These are phyloP conservation scores for Aphanoascus verrucosus DNA, from an alignment of 2,329 filamentous ascomycete species.

Conservation along the genomic window DNA sequence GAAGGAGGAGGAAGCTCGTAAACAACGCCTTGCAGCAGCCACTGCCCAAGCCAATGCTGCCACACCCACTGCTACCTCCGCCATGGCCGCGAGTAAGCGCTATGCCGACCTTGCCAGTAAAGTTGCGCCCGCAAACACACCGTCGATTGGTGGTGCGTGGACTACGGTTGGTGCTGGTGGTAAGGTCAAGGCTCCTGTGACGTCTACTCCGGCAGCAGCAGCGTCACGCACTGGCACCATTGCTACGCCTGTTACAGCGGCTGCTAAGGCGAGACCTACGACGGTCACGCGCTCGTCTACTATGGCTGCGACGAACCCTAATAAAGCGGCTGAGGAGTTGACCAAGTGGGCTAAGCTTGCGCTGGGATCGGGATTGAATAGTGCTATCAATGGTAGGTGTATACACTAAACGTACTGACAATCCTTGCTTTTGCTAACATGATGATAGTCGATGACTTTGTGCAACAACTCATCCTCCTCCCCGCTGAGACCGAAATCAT, in stretches of 20 bases:
- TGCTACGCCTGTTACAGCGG: slow-evolving; percentile 30
- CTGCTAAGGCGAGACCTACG: slow-evolving; percentile 43
- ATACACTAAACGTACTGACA: background rate
- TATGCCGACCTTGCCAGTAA: slow-evolving; percentile 93
- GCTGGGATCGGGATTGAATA: slow-evolving; percentile 61
- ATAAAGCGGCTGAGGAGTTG: slow-evolving; percentile 77
- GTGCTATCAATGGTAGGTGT: slow-evolving; percentile 55
- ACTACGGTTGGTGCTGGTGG: slow-evolving; percentile 90
- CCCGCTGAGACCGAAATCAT: slow-evolving; percentile 72
- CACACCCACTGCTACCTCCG: slow-evolving; percentile 29
- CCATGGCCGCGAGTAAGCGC: slow-evolving; percentile 57
- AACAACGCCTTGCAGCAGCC: slow-evolving; percentile 55
- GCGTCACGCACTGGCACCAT: slow-evolving; percentile 40
- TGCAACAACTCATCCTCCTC: slow-evolving; percentile 61
- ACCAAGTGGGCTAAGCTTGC: slow-evolving; percentile 81
- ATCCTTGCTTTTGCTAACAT: slow-evolving; percentile 28
- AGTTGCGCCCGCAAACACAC: slow-evolving; percentile 37
- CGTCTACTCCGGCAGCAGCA: slow-evolving; percentile 33
- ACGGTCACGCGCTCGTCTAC: slow-evolving; percentile 27
- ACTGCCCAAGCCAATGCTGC: slow-evolving; percentile 39
- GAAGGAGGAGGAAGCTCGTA: slow-evolving; percentile 84
- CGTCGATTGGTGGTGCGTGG: slow-evolving; percentile 57
- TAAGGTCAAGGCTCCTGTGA: slow-evolving; percentile 65
- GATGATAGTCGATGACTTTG: slow-evolving; percentile 62
- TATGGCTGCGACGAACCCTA: slow-evolving; percentile 32